Evolutionary conservation across 345 rosid genomes (phyloP), one percentile per base, ranked within the genome.

Genomic region (Salix suchowensis): DNA sequence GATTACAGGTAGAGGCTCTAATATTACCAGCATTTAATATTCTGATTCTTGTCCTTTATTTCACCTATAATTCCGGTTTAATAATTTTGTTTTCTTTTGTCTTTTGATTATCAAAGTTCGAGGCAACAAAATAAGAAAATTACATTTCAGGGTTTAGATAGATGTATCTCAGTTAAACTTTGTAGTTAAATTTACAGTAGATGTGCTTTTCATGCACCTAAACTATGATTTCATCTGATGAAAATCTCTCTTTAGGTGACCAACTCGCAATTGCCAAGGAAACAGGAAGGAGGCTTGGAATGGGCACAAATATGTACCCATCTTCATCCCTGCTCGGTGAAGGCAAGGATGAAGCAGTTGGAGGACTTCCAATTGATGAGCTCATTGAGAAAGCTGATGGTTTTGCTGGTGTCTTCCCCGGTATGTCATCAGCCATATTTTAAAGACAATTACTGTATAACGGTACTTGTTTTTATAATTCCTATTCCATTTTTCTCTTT

Each of bases 331-430:
- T 87, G 36, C 87, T 86, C n/a, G 79, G 85, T 9, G 85, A 84
- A 13, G 81, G 54, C 44, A 81, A 81, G 67, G 78, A 84, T 19
- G 83, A 73, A 6, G 79, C 83, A 71, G 39, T 40, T 74, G 76
- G 75, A 44, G 79, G 70, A 15, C 72, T 82, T 72, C 79, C 85
- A 6, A 54, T 77, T 61, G 91, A 87, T 72, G 88, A 90, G 77
- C 91, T 80, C 70, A 83, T 84, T 16, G 78, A 86, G 78, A 82
- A 82, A 16, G 87, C 87, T 16, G 84, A 91, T 82, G 95, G 89
- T 74, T 91, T 89, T 71, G 96, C 90, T 7, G 93, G 91, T 48
- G 90, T 89, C 58, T 88, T 89, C 61, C 90, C 89, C n/a, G 88
- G 89, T 87, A 80, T 24, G 74, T 55, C 15, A 19, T 50, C n/a